phyloP scores from a whole-genome alignment of 1,139 yeast species.

The Geotrichum citri-aurantii region DNA sequence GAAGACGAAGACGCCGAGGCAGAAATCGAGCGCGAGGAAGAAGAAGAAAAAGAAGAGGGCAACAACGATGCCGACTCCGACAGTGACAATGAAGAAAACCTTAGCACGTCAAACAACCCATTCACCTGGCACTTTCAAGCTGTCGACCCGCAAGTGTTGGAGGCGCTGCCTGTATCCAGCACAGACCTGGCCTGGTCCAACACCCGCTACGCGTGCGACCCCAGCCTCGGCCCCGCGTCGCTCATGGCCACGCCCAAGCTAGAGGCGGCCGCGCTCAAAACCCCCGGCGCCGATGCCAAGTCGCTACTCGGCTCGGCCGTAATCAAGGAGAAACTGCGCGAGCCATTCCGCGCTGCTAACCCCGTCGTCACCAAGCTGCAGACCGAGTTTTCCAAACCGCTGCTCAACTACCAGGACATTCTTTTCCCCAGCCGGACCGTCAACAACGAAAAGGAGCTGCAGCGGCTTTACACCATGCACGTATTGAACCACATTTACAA shows the following conservation, averaged over 20 bases:
- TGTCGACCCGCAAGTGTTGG: slow-evolving; percentile 11
- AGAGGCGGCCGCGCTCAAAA: neutral
- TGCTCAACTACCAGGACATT: slow-evolving; percentile 70
- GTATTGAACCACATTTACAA: slow-evolving; percentile 76
- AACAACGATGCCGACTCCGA: slow-evolving; percentile 33
- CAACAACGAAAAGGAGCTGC: slow-evolving; percentile 45
- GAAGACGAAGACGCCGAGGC: slow-evolving; percentile 23
- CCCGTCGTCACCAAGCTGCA: slow-evolving; percentile 38
- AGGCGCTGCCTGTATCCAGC: slow-evolving; percentile 10
- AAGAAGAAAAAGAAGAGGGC: slow-evolving; percentile 29
- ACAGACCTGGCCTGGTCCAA: slow-evolving; percentile 14
- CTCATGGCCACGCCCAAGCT: slow-evolving; percentile 6
- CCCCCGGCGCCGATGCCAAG: slow-evolving; percentile 1
- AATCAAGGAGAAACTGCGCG: slow-evolving; percentile 12
- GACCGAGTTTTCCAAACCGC: slow-evolving; percentile 48
- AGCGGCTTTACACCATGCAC: slow-evolving; percentile 64
- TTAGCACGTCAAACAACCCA: slow-evolving; percentile 42
- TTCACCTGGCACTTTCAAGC: slow-evolving; percentile 65
- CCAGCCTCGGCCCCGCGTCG: slow-evolving; percentile 5
- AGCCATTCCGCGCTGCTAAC: slow-evolving; percentile 18
- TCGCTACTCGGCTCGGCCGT: slow-evolving; percentile 1
- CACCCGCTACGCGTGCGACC: slow-evolving; percentile 11
- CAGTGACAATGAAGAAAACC: slow-evolving; percentile 39
- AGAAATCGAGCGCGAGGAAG: slow-evolving; percentile 31
- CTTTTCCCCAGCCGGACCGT: slow-evolving; percentile 53